Conservation (phyloP, 1,284 basidiomycete species). For the Trichosporon sp. region DNA sequence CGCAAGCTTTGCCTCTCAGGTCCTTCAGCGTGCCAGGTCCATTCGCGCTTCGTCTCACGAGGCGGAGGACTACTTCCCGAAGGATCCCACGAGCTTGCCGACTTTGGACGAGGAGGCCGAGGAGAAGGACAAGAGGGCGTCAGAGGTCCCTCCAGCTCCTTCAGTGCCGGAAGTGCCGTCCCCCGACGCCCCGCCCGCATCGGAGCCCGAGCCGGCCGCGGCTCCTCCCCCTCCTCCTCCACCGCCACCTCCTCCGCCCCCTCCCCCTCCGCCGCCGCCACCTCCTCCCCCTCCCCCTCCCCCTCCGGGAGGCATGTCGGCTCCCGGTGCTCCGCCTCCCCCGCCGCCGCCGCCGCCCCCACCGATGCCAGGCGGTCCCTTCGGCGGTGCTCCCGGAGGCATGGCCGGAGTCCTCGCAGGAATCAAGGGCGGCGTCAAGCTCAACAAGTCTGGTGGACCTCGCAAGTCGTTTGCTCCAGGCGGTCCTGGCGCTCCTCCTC, state of each 20-base stretch:
- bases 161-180: not conserved
- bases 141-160: not conserved
- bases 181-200: not conserved
- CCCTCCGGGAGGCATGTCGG: conserved; percentile 1
- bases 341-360: conserved; percentile 40
- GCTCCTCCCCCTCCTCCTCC: conserved; percentile 12
- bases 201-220: not conserved
- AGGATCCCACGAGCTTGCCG: conserved; percentile 29
- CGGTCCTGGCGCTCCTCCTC: conserved; percentile 6
- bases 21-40: conserved; percentile 17
- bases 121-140: conserved; percentile 21
- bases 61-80: conserved; percentile 16
- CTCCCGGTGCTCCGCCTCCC: conserved; percentile 10
- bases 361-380: conserved; percentile 38
- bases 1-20: conserved; percentile 16
- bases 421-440: conserved; percentile 41
- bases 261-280: conserved; percentile 15
- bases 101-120: conserved; percentile 47
- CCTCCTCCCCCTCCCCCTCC: conserved; percentile 30
- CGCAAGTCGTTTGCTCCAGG: conserved; percentile 12
- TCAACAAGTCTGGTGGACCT: conserved; percentile 21
- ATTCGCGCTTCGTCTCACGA: conserved; percentile 15
- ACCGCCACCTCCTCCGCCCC: conserved; percentile 18
- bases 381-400: conserved; percentile 12
- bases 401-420: conserved; percentile 43